These are phyloP conservation scores for Aspergillus niger DNA, from an alignment of 2,329 filamentous ascomycete genomes.

Conservation along the genomic window DNA sequence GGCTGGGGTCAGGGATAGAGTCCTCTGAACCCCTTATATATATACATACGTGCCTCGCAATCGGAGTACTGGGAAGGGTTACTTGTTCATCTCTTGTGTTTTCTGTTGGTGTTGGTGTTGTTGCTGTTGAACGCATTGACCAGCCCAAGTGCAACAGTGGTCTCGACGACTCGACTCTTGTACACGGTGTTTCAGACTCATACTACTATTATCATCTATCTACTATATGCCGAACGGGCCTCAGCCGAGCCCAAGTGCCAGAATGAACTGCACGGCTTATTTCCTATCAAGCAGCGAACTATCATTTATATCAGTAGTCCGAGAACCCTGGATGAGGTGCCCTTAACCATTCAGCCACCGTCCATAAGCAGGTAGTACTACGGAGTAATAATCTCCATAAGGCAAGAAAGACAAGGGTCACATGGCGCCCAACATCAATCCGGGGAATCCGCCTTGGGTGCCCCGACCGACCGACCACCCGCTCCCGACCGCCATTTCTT, in stretches of 20 bases:
- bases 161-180: background rate
- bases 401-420: no score
- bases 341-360: no score
- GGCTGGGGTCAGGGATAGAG: slow-evolving; percentile 2
- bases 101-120: slow-evolving; percentile 1
- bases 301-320: no score
- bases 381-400: no score
- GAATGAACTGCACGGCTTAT: background rate
- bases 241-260: background rate
- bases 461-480: background rate
- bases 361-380: no score
- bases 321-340: no score
- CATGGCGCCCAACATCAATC: background rate
- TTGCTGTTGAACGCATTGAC: background rate
- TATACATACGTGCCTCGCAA: background rate
- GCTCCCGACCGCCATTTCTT: background rate
- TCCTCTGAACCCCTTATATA: background rate
- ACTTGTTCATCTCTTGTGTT: slow-evolving; percentile 9
- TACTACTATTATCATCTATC: background rate
- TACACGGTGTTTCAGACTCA: background rate
- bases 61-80: background rate
- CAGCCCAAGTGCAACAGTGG: background rate
- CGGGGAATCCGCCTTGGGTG: background rate
- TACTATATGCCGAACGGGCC: background rate
- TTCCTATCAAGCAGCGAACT: no score